Conservation (phyloP, 768 basidiomycete species). For the Exidia glandulosa region DNA sequence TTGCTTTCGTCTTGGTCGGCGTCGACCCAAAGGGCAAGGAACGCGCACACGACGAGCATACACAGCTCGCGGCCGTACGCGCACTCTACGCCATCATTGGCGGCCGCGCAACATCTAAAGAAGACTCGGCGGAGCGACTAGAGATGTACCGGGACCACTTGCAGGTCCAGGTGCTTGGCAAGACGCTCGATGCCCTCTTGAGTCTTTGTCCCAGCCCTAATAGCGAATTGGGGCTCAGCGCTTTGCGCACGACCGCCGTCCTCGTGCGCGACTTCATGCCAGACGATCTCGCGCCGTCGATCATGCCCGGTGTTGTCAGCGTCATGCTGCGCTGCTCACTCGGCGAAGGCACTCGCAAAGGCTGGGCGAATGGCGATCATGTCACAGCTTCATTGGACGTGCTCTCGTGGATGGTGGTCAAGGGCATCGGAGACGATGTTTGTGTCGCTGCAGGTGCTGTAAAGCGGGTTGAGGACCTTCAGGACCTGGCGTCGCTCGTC, state of each 20-base stretch:
- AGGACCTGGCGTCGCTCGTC: conserved; percentile 41
- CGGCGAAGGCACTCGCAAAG: conserved; percentile 35
- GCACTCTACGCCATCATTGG: conserved; percentile 55
- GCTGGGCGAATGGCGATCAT: conserved; percentile 63
- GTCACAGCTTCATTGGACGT: conserved; percentile 48
- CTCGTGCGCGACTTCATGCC: conserved; percentile 37
- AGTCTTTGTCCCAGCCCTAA: not conserved
- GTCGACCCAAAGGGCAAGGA: conserved; percentile 56
- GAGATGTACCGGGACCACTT: not conserved
- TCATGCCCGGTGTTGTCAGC: conserved; percentile 80
- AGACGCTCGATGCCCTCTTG: conserved; percentile 69
- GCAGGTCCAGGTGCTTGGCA: conserved; percentile 61
- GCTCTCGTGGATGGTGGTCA: conserved; percentile 42
- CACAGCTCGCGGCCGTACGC: conserved; percentile 58
- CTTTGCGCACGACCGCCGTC: conserved; percentile 23
- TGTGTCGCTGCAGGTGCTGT: conserved; percentile 54
- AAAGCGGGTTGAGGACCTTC: conserved; percentile 42
- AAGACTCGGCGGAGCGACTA: conserved; percentile 15
- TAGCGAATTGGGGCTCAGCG: not conserved
- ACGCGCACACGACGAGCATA: conserved; percentile 57
- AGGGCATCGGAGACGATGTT: conserved; percentile 54
- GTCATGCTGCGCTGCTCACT: conserved; percentile 61
- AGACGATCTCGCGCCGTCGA: conserved; percentile 42
- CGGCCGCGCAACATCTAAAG: conserved; percentile 26
- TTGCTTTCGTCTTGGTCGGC: conserved; percentile 50